Evolutionary conservation across 305 asterid species (phyloP).

Genomic region (Fraxinus xanthoxyloides): DNA sequence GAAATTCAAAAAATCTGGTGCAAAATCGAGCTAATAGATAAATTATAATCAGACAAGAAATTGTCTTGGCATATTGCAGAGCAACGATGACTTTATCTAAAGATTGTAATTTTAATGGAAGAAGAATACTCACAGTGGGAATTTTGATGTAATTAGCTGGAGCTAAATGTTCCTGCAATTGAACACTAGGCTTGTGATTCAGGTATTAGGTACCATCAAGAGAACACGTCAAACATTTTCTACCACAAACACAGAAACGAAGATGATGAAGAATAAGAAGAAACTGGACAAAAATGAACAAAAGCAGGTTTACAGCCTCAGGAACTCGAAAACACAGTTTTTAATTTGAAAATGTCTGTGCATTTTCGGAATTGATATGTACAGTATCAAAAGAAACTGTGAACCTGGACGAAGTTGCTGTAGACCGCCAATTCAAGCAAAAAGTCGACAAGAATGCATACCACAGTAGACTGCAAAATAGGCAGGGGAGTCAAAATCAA

Average conservation of each 20-base stretch:
- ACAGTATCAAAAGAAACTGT: conserved; percentile 9
- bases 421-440: conserved; percentile 61
- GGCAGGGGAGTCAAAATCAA: conserved; percentile 17
- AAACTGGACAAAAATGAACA: background rate
- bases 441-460: conserved; percentile 64
- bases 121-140: conserved; percentile 69
- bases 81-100: background rate
- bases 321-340: background rate
- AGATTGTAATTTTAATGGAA: background rate
- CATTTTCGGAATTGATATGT: background rate
- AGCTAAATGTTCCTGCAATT: conserved; percentile 82
- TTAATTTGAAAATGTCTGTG: background rate
- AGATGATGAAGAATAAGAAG: background rate
- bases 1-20: background rate
- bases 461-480: conserved; percentile 57
- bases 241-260: background rate
- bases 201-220: background rate
- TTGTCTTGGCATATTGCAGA: background rate
- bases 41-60: background rate
- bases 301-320: background rate
- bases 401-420: conserved; percentile 75
- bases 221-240: background rate
- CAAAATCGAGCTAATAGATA: background rate
- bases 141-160: conserved; percentile 83
- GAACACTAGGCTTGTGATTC: conserved; percentile 25